Conservation (phyloP, 2,329 filamentous ascomycete genomes). For the Elsinoe perseae region DNA sequence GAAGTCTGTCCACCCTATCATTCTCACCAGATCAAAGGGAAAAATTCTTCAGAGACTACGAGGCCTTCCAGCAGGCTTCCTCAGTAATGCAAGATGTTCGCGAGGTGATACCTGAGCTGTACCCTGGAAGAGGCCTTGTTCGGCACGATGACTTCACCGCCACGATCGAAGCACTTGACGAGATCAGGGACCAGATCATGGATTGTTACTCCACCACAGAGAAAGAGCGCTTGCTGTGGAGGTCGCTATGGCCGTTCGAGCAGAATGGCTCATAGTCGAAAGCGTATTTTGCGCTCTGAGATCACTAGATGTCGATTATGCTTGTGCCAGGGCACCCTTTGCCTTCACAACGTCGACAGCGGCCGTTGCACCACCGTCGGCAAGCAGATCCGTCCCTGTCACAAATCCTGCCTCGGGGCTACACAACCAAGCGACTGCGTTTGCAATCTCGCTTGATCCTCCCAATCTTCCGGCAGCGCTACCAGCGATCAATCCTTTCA, state of each 20-base stretch:
- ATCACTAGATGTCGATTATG: neutral
- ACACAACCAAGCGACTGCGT: slow-evolving; percentile 1
- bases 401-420: slow-evolving; percentile 4
- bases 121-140: slow-evolving; percentile 14
- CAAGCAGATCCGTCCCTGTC: neutral
- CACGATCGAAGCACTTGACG: neutral
- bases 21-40: slow-evolving; percentile 8
- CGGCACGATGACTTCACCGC: neutral
- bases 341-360: neutral
- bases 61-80: neutral
- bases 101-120: neutral
- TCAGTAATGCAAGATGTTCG: slow-evolving; percentile 8
- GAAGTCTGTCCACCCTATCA: neutral
- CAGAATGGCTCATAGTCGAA: neutral
- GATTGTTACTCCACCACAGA: neutral
- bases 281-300: too few species aligned
- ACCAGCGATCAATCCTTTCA: neutral
- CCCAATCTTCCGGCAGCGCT: neutral
- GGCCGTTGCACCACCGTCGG: neutral
- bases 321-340: neutral
- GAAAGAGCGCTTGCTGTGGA: neutral
- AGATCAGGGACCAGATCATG: neutral
- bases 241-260: neutral
- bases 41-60: neutral
- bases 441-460: neutral